phyloP scores from a whole-genome alignment of 441 rosid genomes.

The Sinapis alba region DNA sequence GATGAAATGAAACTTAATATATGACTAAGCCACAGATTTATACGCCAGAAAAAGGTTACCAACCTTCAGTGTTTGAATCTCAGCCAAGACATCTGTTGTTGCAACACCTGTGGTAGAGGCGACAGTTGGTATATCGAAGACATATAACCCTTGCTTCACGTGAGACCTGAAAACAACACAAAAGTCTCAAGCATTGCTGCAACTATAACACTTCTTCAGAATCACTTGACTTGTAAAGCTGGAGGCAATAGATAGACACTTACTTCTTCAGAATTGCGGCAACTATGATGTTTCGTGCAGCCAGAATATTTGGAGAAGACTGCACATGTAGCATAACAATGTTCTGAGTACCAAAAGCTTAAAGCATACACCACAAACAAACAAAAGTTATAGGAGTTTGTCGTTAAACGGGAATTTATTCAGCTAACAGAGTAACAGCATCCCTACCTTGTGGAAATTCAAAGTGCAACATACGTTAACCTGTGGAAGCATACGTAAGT shows the following conservation, averaged over 20 bases:
- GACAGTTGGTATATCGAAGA: constrained; percentile 75
- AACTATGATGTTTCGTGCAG: constrained; percentile 63
- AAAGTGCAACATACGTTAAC: constrained; percentile 72
- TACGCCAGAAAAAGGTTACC: constrained; percentile 26
- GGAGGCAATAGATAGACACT: constrained; percentile 28
- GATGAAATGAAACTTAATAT: constrained; percentile 10
- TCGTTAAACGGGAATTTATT: constrained; percentile 18
- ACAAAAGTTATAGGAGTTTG: background rate
- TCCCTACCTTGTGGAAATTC: constrained; percentile 85
- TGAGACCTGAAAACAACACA: constrained; percentile 65
- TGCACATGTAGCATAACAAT: constrained; percentile 44
- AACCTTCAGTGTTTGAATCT: constrained; percentile 81
- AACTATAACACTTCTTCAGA: constrained; percentile 12
- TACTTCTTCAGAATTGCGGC: constrained; percentile 80
- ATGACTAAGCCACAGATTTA: constrained; percentile 8
- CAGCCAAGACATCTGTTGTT: constrained; percentile 57
- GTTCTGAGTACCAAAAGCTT: constrained; percentile 31
- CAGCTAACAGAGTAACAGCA: constrained; percentile 20
- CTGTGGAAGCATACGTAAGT: constrained; percentile 76
- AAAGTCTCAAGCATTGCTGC: constrained; percentile 23
- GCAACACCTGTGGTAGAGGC: constrained; percentile 69
- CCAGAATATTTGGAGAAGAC: constrained; percentile 73
- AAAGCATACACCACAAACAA: constrained; percentile 17
- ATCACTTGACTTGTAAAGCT: constrained; percentile 17
- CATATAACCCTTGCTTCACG: constrained; percentile 71